Percentiles rank a stretch among this genome's conserved stretches.
phyloP scores from a whole-genome alignment of 768 basidiomycete genomes.

The Chalciporus piperatus region DNA sequence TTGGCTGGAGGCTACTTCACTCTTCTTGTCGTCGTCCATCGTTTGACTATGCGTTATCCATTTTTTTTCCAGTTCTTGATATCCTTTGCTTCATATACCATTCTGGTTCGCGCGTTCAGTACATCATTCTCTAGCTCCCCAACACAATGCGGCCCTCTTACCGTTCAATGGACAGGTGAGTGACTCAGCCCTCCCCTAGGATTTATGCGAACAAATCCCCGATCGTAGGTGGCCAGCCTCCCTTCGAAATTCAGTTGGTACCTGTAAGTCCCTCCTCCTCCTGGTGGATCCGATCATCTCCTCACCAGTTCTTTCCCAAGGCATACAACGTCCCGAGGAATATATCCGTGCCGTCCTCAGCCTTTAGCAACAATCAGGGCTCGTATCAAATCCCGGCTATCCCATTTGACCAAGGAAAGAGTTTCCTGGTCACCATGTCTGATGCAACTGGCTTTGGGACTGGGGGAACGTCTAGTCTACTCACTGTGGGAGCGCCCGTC shows the following conservation, averaged over 20 bases:
- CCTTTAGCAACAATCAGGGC: conserved; percentile 53
- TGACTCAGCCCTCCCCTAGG: background rate
- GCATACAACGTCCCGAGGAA: conserved; percentile 52
- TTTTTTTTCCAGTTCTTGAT: conserved; percentile 21
- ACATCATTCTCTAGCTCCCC: conserved; percentile 48
- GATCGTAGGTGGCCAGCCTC: conserved; percentile 52
- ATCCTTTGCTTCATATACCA: conserved; percentile 21
- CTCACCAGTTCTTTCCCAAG: conserved; percentile 33
- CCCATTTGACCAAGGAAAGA: conserved; percentile 36
- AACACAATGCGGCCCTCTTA: conserved; percentile 60
- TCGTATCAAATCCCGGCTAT: conserved; percentile 47
- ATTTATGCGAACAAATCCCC: background rate
- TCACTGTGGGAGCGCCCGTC: conserved; percentile 47
- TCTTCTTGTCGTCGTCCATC: conserved; percentile 12
- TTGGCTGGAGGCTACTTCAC: conserved; percentile 7
- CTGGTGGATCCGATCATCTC: background rate
- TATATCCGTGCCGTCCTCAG: conserved; percentile 51
- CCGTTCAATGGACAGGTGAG: conserved; percentile 62
- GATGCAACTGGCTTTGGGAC: conserved; percentile 67
- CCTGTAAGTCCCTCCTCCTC: conserved; percentile 42
- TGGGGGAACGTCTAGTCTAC: conserved; percentile 53
- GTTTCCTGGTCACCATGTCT: conserved; percentile 63
- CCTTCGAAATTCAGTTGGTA: conserved; percentile 46
- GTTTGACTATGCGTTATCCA: conserved; percentile 27
- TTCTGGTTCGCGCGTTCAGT: conserved; percentile 34